phyloP scores from a whole-genome alignment of 306 rosid genomes.

The Malus domestica region DNA sequence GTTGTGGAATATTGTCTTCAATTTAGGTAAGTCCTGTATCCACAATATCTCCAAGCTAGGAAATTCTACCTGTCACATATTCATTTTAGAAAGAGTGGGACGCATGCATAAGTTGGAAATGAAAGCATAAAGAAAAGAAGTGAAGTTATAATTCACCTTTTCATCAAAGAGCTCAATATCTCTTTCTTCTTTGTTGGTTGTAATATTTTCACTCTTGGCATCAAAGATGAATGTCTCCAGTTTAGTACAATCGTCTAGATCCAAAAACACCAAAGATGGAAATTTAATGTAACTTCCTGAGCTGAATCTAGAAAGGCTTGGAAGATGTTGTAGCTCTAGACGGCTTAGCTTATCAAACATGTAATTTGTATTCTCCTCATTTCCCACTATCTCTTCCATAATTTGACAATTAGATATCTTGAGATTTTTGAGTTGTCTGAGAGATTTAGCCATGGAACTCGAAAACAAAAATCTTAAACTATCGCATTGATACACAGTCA shows the following conservation, averaged over 20 bases:
- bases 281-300: neutral
- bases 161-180: neutral
- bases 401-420: constrained; percentile 8
- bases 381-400: constrained; percentile 16
- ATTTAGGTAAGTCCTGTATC: neutral
- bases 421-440: constrained; percentile 26
- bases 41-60: neutral
- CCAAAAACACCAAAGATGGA: neutral
- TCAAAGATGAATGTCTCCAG: neutral
- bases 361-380: neutral
- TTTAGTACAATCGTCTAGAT: neutral
- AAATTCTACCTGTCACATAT: neutral
- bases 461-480: constrained; percentile 8
- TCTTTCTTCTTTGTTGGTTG: no score
- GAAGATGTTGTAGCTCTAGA: neutral
- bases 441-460: constrained; percentile 4
- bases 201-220: neutral
- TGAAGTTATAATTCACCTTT: neutral
- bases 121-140: neutral
- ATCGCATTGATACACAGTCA: no score
- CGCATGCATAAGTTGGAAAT: neutral
- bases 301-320: neutral
- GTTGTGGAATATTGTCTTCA: neutral
- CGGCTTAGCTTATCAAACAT: neutral
- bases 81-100: no score